Conservation (phyloP, 495 filamentous ascomycete genomes). For the Hypoxylon crocopeplum region DNA sequence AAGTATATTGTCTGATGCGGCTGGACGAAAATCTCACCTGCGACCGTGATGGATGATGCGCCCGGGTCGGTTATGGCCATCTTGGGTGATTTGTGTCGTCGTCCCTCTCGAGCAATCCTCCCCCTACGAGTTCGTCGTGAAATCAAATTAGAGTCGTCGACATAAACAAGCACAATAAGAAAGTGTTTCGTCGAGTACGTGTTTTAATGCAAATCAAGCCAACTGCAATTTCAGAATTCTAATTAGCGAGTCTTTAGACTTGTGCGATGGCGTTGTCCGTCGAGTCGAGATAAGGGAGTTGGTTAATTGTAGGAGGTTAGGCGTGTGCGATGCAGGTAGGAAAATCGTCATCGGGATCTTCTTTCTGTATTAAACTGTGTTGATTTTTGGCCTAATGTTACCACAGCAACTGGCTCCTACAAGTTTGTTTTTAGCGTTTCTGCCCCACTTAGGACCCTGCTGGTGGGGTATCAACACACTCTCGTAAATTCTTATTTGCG, state of each 20-base stretch:
- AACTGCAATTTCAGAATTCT: no score
- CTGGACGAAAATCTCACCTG: conserved; percentile 55
- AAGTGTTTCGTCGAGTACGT: no score
- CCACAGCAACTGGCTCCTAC: conserved; percentile 29
- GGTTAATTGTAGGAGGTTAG: neutral
- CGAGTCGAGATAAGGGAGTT: neutral
- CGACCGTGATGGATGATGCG: conserved; percentile 49
- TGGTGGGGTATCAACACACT: no score
- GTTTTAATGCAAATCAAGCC: no score
- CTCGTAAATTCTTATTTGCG: conserved; percentile 13
- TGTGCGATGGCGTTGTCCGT: neutral
- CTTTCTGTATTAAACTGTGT: conserved; percentile 9
- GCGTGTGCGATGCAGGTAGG: no score
- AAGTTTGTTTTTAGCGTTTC: conserved; percentile 19
- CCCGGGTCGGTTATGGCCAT: conserved; percentile 47
- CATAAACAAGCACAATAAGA: conserved; percentile 42
- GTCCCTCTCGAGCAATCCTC: conserved; percentile 1
- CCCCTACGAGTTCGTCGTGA: conserved; percentile 14
- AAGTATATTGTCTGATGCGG: conserved; percentile 33
- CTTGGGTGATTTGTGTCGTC: conserved; percentile 19
- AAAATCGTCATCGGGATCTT: no score
- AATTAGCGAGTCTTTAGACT: neutral
- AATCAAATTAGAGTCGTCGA: conserved; percentile 19
- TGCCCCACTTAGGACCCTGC: no score
- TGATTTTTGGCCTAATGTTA: conserved; percentile 24